phyloP scores from a whole-genome alignment of 2,329 filamentous ascomycete species.

The Penicillium sclerotigenum region DNA sequence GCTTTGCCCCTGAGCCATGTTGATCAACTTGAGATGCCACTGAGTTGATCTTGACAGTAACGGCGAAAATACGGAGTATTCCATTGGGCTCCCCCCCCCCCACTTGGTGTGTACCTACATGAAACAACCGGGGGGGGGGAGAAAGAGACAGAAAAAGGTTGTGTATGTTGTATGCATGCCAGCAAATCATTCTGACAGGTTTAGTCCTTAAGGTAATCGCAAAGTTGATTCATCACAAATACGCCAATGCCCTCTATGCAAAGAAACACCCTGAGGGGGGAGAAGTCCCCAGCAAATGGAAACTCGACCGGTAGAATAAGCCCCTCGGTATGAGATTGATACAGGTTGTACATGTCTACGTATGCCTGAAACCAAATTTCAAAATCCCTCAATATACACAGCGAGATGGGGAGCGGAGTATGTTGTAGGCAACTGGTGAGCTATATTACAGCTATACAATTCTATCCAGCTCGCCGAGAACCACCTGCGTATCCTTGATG shows the following conservation, averaged over 20 bases:
- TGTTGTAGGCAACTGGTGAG: not conserved
- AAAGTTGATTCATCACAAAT: conserved; percentile 6
- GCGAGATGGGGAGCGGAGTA: not conserved
- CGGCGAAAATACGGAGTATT: not conserved
- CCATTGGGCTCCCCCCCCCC: not conserved
- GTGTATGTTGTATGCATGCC: not conserved
- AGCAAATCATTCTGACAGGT: conserved; percentile 1
- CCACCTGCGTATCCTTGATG: conserved; percentile 42
- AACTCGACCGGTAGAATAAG: not conserved
- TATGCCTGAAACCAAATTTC: not conserved
- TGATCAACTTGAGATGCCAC: conserved; percentile 5
- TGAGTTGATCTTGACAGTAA: not conserved
- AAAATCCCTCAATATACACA: conserved; percentile 4
- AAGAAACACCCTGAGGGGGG: not conserved
- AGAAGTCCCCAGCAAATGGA: not conserved
- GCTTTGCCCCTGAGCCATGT: conserved; percentile 10
- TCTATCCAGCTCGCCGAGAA: conserved; percentile 40
- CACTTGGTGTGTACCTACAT: not conserved
- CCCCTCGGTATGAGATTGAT: not conserved
- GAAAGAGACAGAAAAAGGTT: not conserved
- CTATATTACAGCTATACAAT: conserved; percentile 19
- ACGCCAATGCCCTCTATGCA: conserved; percentile 6
- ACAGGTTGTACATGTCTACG: not conserved
- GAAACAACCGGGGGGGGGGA: not conserved
- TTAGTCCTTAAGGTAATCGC: conserved; percentile 1